These are phyloP conservation scores for Fragilariopsis cylindrus DNA, from an alignment of 108 stramenopile genomes.

Conservation along the genomic window DNA sequence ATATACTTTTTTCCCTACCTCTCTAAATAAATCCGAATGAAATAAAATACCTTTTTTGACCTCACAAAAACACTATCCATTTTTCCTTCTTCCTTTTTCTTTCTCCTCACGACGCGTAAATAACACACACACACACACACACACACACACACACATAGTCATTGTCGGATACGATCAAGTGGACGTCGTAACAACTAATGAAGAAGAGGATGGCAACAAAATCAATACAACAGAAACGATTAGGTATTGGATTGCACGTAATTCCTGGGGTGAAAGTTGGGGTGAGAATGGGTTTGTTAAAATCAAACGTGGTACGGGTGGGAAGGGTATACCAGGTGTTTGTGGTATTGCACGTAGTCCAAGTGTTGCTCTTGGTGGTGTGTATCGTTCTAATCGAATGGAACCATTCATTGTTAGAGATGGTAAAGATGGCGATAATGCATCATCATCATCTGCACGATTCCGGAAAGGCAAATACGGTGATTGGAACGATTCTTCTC, in stretches of 20 bases:
- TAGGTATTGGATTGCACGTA: conserved; percentile 74
- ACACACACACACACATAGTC: too few species aligned
- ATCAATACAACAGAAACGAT: conserved; percentile 5
- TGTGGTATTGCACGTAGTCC: conserved; percentile 79
- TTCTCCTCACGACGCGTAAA: not conserved
- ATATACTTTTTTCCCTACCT: too few species aligned
- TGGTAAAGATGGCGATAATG: not conserved
- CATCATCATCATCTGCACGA: not conserved
- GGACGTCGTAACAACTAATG: not conserved
- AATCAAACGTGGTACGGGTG: conserved; percentile 53
- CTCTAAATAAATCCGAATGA: too few species aligned
- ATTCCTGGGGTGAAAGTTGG: conserved; percentile 72
- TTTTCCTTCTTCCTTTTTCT: conserved; percentile 20
- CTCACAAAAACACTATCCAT: too few species aligned
- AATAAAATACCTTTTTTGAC: not conserved
- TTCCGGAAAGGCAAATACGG: conserved; percentile 11
- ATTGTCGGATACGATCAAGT: conserved; percentile 20
- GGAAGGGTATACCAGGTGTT: conserved; percentile 54
- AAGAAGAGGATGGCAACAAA: conserved; percentile 3
- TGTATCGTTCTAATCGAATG: conserved; percentile 20
- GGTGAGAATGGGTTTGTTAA: conserved; percentile 74
- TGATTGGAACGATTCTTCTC: not conserved
- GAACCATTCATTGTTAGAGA: conserved; percentile 1
- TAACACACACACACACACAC: too few species aligned
- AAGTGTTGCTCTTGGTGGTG: conserved; percentile 69